Evolutionary conservation across 352 stramenopile species (phyloP).

Genomic region (Globisporangium middletonii): DNA sequence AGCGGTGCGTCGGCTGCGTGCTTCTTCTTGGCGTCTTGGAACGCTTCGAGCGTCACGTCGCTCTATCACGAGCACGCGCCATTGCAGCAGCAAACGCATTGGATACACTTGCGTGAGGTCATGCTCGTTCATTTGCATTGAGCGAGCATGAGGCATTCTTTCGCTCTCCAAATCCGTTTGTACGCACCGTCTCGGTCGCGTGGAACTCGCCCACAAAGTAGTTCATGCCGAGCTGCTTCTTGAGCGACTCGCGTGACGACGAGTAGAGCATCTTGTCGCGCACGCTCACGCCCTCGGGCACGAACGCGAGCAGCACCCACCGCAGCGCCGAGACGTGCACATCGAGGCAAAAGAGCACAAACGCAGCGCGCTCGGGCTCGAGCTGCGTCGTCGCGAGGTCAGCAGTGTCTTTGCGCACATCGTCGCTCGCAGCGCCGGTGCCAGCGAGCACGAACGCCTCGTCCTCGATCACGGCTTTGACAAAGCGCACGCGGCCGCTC

Average conservation of each 20-base stretch:
- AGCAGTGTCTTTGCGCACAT: slow-evolving; percentile 37
- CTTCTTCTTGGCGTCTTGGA: slow-evolving; percentile 62
- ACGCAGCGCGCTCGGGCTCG: slow-evolving; percentile 39
- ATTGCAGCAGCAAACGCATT: not conserved
- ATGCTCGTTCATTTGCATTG: not conserved
- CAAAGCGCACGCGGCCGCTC: slow-evolving; percentile 55
- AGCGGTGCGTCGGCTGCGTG: slow-evolving; percentile 73
- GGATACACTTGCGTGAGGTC: not conserved
- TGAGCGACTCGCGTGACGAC: slow-evolving; percentile 86
- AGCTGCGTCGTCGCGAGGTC: slow-evolving; percentile 24
- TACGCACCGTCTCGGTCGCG: slow-evolving; percentile 63
- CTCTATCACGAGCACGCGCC: slow-evolving; percentile 18
- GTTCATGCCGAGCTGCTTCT: slow-evolving; percentile 87
- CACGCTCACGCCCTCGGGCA: slow-evolving; percentile 68
- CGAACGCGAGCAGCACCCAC: slow-evolving; percentile 79
- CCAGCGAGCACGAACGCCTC: slow-evolving; percentile 59
- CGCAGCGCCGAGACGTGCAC: slow-evolving; percentile 61
- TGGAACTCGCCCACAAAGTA: slow-evolving; percentile 90
- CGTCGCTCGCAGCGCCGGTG: slow-evolving; percentile 27
- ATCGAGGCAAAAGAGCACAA: slow-evolving; percentile 74
- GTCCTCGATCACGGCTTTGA: slow-evolving; percentile 56
- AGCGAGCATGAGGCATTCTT: no score
- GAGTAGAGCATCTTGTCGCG: slow-evolving; percentile 91
- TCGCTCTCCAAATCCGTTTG: not conserved
- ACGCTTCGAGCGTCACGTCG: slow-evolving; percentile 77